Percentiles rank a stretch among this genome's conserved stretches.
These are phyloP conservation scores for Akanthomyces uredinophilus DNA, from an alignment of 2,329 filamentous ascomycete genomes.

Conservation along the genomic window DNA sequence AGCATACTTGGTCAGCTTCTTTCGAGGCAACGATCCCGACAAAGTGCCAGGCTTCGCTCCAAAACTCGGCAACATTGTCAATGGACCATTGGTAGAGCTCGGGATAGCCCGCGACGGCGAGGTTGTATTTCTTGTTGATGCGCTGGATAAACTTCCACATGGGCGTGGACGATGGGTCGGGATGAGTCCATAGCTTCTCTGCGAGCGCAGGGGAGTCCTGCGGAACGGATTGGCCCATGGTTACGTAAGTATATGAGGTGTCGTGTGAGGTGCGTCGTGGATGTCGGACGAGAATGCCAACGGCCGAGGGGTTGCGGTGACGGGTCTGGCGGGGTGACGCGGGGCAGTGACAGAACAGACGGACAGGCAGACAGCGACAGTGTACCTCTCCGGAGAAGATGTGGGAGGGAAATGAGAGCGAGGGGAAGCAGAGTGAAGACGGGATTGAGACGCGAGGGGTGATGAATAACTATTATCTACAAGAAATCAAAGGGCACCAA, in stretches of 20 bases:
- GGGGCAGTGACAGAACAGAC: background rate
- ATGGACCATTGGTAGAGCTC: constrained; percentile 85
- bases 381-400: background rate
- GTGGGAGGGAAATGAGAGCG: background rate
- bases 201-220: constrained; percentile 15
- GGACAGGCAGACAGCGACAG: background rate
- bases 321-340: background rate
- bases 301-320: background rate
- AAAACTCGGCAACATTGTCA: constrained; percentile 69
- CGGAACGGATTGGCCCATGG: constrained; percentile 14
- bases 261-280: background rate
- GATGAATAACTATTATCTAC: background rate
- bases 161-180: constrained; percentile 59
- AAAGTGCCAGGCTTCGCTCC: constrained; percentile 81
- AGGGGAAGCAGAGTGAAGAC: background rate
- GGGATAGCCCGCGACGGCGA: constrained; percentile 61
- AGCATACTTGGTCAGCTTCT: constrained; percentile 54
- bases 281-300: background rate
- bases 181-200: constrained; percentile 66
- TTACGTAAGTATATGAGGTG: background rate
- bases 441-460: background rate
- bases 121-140: constrained; percentile 61
- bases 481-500: background rate
- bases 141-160: constrained; percentile 68
- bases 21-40: constrained; percentile 68